phyloP scores from a whole-genome alignment of 2,329 filamentous ascomycete genomes.

The Claviceps arundinis region DNA sequence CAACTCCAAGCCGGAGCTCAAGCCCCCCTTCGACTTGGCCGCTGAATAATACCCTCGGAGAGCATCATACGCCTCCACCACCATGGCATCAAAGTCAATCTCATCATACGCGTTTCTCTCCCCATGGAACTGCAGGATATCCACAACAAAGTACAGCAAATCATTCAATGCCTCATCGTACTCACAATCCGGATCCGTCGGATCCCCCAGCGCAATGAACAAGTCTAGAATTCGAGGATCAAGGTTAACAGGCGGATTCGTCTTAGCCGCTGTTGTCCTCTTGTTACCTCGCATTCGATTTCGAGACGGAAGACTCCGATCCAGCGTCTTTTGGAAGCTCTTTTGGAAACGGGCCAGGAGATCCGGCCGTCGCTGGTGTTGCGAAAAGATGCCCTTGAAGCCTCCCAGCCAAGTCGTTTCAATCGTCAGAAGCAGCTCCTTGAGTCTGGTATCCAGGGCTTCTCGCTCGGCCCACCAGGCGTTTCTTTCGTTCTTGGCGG shows the following conservation, averaged over 20 bases:
- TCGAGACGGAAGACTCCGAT: slow-evolving; percentile 76
- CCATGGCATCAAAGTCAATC: slow-evolving; percentile 87
- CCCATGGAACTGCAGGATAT: slow-evolving; percentile 91
- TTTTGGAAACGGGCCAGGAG: slow-evolving; percentile 63
- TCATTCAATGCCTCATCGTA: slow-evolving; percentile 86
- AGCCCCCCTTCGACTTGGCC: slow-evolving; percentile 16
- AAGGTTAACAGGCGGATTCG: slow-evolving; percentile 29
- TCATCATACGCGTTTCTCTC: slow-evolving; percentile 96
- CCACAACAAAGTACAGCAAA: slow-evolving; percentile 87
- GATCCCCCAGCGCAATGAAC: slow-evolving; percentile 73
- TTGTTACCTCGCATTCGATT: slow-evolving; percentile 47
- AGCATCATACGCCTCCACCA: slow-evolving; percentile 76
- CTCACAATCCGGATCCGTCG: slow-evolving; percentile 52
- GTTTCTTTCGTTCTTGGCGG: slow-evolving; percentile 58
- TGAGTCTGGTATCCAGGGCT: slow-evolving; percentile 62
- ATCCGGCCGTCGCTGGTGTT: slow-evolving; percentile 47
- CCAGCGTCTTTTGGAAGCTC: slow-evolving; percentile 64
- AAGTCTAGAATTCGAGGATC: slow-evolving; percentile 63
- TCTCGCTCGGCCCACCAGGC: slow-evolving; percentile 87
- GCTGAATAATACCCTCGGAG: slow-evolving; percentile 61
- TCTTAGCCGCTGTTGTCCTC: slow-evolving; percentile 27
- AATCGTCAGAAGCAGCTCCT: slow-evolving; percentile 68
- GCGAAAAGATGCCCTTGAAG: slow-evolving; percentile 87
- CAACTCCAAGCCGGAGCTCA: slow-evolving; percentile 11
- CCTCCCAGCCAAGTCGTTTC: slow-evolving; percentile 92